Conservation (phyloP, 495 filamentous ascomycete species). For the Chaetomidium leptoderma region DNA sequence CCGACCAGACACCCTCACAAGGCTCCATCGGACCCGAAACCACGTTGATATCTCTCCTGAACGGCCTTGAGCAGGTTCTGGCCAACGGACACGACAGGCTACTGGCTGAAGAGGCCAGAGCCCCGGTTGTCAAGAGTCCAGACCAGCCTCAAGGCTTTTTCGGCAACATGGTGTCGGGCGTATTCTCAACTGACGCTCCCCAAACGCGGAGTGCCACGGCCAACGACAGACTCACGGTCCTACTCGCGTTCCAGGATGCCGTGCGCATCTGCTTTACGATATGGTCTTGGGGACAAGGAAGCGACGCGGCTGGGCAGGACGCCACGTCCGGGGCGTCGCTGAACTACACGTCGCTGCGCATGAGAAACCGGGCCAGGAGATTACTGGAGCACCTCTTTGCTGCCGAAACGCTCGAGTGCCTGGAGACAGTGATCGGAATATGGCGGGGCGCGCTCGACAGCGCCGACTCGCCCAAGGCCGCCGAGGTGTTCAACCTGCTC, state of each 20-base stretch:
- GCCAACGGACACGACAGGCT: constrained; percentile 83
- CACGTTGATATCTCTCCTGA: constrained; percentile 71
- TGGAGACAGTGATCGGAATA: constrained; percentile 82
- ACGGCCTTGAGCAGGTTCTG: constrained; percentile 85
- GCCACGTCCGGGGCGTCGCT: constrained; percentile 73
- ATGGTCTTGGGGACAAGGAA: constrained; percentile 84
- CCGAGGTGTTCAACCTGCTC: constrained; percentile 71
- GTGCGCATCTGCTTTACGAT: constrained; percentile 86
- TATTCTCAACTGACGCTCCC: constrained; percentile 74
- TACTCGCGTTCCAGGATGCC: constrained; percentile 95
- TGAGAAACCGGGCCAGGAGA: constrained; percentile 82
- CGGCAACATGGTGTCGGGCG: constrained; percentile 92
- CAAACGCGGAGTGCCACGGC: constrained; percentile 72
- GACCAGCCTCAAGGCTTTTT: constrained; percentile 90
- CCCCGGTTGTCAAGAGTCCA: constrained; percentile 64
- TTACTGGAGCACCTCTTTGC: constrained; percentile 90
- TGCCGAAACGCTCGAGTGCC: constrained; percentile 88
- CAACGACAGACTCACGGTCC: constrained; percentile 89
- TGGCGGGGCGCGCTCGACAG: constrained; percentile 55
- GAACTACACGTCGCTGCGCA: constrained; percentile 78
- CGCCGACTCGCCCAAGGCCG: constrained; percentile 35
- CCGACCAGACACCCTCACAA: constrained; percentile 29
- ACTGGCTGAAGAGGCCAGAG: constrained; percentile 66
- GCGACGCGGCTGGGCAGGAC: constrained; percentile 56
- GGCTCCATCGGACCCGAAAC: constrained; percentile 53